These are phyloP conservation scores for Cochlearia excelsa DNA, from an alignment of 345 rosid species.

Conservation along the genomic window DNA sequence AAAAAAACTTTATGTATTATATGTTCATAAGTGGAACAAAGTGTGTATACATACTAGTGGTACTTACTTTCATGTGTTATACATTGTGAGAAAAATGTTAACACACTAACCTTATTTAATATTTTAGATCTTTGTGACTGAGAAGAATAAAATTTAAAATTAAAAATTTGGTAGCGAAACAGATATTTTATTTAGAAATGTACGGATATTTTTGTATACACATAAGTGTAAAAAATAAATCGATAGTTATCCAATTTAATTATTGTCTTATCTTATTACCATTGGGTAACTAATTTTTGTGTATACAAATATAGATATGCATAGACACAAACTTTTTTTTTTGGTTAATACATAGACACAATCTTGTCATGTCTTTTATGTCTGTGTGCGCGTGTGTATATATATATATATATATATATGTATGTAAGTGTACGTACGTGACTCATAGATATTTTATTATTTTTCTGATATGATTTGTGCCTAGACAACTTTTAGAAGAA, in stretches of 20 bases:
- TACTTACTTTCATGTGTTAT: no score
- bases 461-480: conserved; percentile 16
- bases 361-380: conserved; percentile 27
- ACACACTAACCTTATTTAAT: no score
- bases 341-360: conserved; percentile 11
- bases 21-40: no score
- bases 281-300: conserved; percentile 4
- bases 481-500: neutral
- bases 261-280: no score
- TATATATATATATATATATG: conserved; percentile 7
- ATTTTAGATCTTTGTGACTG: no score
- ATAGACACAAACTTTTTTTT: conserved; percentile 21
- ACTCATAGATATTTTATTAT: neutral
- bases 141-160: no score
- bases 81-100: no score
- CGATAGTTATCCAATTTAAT: no score
- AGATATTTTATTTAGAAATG: conserved; percentile 27
- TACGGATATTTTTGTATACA: neutral
- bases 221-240: no score
- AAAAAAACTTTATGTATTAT: no score
- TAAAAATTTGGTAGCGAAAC: conserved; percentile 11
- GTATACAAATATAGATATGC: conserved; percentile 10
- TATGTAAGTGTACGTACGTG: conserved; percentile 19
- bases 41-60: no score
- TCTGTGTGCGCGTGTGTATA: conserved; percentile 23